Evolutionary conservation across 257 asterid genomes (phyloP), one percentile per base, ranked within the genome.

Genomic region (Solanum virginianum): DNA sequence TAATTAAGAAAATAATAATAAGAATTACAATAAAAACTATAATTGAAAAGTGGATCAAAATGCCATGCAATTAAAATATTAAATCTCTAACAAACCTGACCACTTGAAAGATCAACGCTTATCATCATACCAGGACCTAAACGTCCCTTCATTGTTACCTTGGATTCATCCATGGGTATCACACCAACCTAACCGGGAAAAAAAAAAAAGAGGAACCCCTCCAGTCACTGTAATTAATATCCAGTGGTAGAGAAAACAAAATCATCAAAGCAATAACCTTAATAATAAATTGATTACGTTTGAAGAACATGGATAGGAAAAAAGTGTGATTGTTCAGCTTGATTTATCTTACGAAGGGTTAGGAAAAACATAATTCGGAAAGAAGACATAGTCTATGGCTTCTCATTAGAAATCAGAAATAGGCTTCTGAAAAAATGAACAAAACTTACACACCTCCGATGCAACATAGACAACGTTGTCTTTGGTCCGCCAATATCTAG

Each of bases 61-160:
- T 51, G 45, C 45, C 24, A 49, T 29, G 63, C 65, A 17, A 17
- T 77, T 75, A 79, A 51, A 80, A 69, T 66, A 81, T 88, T 81
- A 66, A 39, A 87, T 41, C 55, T 75, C 60, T 16, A 82, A 91
- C 91, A 86, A 86, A 97, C 99, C 99, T 97, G 98, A 62, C 99
- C 99, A 85, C 90, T 94, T 22, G 32, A 47, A 83, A 97, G 92
- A 89, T 97, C 99, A 75, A 94, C 99, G 65, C 98, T 80, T 85
- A 97, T 97, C 99, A 97, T 97, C 99, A 97, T 97, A 88, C 99
- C 99, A 80, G 99, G 99, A 87, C 99, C 99, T 87, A 97, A 88
- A 81, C 99, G 98, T 68, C 99, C 99, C 92, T 97, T 97, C 98
- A 92, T 94, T 83, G 92, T 85, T 83, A 97, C 93, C 90, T 97